Evolutionary conservation across 371 early-diverging fungal genomes (phyloP), one percentile per base, ranked within the genome.

Genomic region (Zychaea mexicana): DNA sequence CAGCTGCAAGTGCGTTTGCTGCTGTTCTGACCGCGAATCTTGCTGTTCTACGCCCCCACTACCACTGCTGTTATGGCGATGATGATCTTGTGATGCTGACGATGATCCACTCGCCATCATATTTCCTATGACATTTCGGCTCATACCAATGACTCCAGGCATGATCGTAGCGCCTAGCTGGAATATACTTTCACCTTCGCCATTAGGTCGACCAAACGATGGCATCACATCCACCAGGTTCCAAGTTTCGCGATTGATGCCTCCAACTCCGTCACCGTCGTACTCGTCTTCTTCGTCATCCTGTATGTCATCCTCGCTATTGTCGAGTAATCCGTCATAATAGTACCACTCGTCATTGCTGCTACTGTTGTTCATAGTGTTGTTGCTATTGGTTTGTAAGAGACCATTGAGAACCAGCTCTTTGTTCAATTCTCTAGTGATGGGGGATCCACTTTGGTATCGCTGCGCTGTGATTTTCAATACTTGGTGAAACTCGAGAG

Each of bases 161-260:
- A 78, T 67, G 31, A 78, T 63, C n/a, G 66, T 67, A 3, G 78
- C 73, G 0, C 73, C 75, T 2, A 71, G 45, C 55, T 78, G 73
- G 63, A 78, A 71, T 38, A 73, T 57, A 56, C 68, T 69, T 21
- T 78, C 78, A 10, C 68, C 66, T 33, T 70, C 68, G 21, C 68
- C 64, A 27, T 68, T 62, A 4, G 57, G 66, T 15, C 66, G 49
- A n/a, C 65, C 71, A 60, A 72, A 68, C 3, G 76, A 74, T 19
- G 81, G 77, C 56, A 77, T 72, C n/a, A 77, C 77, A 55, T 81
- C 81, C n/a, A 81, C 78, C 26, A 81, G 21, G 57, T 78, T 81
- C 81, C 81, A 81, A 24, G 72, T 67, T 53, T 81, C 69, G 21
- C 47, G 47, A 31, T 46, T 57, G n/a, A 30, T 47, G 32, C 58